phyloP scores from a whole-genome alignment of 768 basidiomycete genomes.

The Sarcodon aspratus region DNA sequence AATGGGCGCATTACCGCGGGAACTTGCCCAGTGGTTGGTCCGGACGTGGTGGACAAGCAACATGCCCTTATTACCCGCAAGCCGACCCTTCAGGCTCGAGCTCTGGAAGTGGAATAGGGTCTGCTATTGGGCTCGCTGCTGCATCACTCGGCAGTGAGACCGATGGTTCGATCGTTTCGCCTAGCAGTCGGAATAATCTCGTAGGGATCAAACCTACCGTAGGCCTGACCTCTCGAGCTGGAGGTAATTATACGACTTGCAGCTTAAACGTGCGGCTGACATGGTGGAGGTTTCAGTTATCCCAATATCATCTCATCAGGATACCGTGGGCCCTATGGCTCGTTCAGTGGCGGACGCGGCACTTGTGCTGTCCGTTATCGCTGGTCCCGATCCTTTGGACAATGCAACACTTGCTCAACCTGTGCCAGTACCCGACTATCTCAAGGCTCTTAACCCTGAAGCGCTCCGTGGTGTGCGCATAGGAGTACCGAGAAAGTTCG shows the following conservation, averaged over 20 bases:
- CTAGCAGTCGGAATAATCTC: conserved; percentile 28
- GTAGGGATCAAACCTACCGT: conserved; percentile 28
- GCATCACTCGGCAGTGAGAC: conserved; percentile 35
- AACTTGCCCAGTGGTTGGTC: conserved; percentile 30
- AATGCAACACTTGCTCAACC: conserved; percentile 33
- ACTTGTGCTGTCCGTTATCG: conserved; percentile 23
- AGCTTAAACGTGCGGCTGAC: background rate
- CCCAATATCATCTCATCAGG: conserved; percentile 29
- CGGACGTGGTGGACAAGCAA: conserved; percentile 32
- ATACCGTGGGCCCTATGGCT: conserved; percentile 25
- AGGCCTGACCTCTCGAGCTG: conserved; percentile 22
- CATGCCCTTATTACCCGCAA: conserved; percentile 27
- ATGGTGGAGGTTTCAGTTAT: conserved; percentile 19
- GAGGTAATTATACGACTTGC: conserved; percentile 12
- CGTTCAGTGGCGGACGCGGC: conserved; percentile 24
- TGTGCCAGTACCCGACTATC: conserved; percentile 38
- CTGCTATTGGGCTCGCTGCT: conserved; percentile 30
- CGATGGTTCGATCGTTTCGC: conserved; percentile 35
- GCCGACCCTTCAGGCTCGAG: conserved; percentile 29
- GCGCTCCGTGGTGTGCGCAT: conserved; percentile 34
- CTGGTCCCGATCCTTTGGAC: conserved; percentile 30
- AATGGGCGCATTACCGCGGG: conserved; percentile 31
- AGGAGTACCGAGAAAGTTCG: conserved; percentile 30
- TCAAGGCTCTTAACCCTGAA: conserved; percentile 33
- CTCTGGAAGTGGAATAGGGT: conserved; percentile 28